phyloP scores from a whole-genome alignment of 2,329 filamentous ascomycete genomes.

The Colletotrichum salicis region DNA sequence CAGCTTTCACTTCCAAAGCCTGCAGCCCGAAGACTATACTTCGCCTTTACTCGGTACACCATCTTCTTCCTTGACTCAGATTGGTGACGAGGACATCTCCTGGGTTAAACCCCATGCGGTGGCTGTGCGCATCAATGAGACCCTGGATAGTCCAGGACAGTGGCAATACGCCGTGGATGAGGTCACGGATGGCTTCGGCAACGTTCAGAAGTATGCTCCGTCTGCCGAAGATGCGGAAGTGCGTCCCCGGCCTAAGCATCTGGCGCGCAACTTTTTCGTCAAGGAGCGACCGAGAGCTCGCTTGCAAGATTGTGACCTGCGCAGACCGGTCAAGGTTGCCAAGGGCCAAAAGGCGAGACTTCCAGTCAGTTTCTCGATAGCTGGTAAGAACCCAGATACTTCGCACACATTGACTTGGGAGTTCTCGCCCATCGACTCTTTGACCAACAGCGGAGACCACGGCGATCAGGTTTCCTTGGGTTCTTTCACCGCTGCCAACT shows the following conservation, averaged over 20 bases:
- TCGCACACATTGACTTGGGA: constrained; percentile 81
- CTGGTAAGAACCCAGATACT: constrained; percentile 68
- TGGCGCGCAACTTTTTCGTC: constrained; percentile 83
- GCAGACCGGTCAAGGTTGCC: constrained; percentile 84
- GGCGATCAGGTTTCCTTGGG: constrained; percentile 67
- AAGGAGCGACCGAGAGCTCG: constrained; percentile 84
- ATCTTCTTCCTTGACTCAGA: constrained; percentile 66
- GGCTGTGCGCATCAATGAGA: constrained; percentile 88
- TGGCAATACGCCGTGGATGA: constrained; percentile 95
- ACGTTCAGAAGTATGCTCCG: constrained; percentile 79
- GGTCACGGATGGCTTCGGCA: constrained; percentile 90
- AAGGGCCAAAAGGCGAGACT: constrained; percentile 76
- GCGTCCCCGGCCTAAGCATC: constrained; percentile 67
- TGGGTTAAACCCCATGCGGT: constrained; percentile 85
- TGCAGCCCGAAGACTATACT: constrained; percentile 87
- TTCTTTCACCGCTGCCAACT: constrained; percentile 69
- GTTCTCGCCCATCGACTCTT: constrained; percentile 79
- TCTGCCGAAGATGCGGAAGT: constrained; percentile 75
- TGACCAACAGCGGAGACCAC: constrained; percentile 77
- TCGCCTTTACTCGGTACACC: constrained; percentile 78
- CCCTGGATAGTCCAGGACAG: constrained; percentile 78
- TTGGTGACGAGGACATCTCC: constrained; percentile 73
- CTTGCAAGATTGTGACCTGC: constrained; percentile 80
- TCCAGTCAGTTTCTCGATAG: constrained; percentile 76
- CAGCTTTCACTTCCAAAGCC: constrained; percentile 89